phyloP scores from a whole-genome alignment of 148 eudicot species.

The Vaccinium corymbosum region DNA sequence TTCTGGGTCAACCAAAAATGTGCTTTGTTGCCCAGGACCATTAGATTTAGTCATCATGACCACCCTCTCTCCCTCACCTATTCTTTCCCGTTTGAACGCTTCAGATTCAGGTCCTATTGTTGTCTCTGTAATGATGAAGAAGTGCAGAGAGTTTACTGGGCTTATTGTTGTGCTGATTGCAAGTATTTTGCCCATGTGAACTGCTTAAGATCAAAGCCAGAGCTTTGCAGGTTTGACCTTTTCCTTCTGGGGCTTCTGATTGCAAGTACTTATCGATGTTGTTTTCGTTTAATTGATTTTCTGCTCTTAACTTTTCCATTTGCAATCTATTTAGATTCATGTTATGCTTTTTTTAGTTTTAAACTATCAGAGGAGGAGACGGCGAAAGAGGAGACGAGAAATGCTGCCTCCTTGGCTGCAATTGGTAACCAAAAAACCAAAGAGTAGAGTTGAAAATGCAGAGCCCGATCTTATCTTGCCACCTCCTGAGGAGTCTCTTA shows the following conservation, averaged over 20 bases:
- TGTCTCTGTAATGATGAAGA: neutral
- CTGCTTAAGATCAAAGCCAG: neutral
- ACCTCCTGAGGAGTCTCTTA: neutral
- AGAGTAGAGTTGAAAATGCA: too few relatives aligned
- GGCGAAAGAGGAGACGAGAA: too few relatives aligned
- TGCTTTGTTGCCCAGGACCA: neutral
- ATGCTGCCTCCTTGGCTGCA: too few relatives aligned
- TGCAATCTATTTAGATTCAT: too few relatives aligned
- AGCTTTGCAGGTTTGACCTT: neutral
- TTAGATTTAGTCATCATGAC: neutral
- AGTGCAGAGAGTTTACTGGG: neutral
- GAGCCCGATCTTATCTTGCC: neutral
- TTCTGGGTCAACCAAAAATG: slow-evolving; percentile 9
- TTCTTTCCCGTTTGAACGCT: neutral
- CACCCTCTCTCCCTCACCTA: neutral
- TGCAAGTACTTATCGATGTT: too few relatives aligned
- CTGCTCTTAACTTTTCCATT: too few relatives aligned
- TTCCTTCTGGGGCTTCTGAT: too few relatives aligned
- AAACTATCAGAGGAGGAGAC: too few relatives aligned
- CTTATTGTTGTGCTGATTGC: slow-evolving; percentile 2
- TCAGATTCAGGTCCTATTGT: neutral
- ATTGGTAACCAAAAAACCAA: too few relatives aligned
- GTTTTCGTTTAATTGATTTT: too few relatives aligned
- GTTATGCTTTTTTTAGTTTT: too few relatives aligned
- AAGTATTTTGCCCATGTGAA: slow-evolving; percentile 10